phyloP scores from a whole-genome alignment of 192 early-diverging fungal genomes.

The Lunasporangiospora selenospora region DNA sequence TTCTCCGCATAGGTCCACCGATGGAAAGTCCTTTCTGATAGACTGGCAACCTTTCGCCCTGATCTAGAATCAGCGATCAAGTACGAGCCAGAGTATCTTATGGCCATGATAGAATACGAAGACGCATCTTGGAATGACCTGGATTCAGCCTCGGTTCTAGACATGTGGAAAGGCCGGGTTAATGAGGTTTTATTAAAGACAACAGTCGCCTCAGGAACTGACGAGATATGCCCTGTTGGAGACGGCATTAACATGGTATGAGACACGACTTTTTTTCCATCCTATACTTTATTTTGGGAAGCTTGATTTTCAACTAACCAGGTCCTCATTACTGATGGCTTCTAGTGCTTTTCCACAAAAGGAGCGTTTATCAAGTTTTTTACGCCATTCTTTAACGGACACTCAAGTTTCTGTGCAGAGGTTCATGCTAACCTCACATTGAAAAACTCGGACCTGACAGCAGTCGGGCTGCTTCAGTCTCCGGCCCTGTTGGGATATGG shows the following conservation, averaged over 20 bases:
- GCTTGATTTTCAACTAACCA: no score
- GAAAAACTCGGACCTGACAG: background rate
- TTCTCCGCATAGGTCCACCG: constrained; percentile 1
- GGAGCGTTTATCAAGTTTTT: constrained; percentile 45
- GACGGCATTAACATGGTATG: no score
- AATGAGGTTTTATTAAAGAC: background rate
- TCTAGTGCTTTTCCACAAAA: constrained; percentile 33
- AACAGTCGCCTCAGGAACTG: background rate
- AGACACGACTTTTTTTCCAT: no score
- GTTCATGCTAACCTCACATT: constrained; percentile 17
- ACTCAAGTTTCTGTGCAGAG: constrained; percentile 16
- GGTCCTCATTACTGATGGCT: background rate
- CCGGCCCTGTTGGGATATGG: constrained; percentile 39
- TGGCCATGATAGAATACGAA: background rate
- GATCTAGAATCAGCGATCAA: constrained; percentile 11
- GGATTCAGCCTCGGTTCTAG: constrained; percentile 2
- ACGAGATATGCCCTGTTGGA: no score
- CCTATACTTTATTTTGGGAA: no score
- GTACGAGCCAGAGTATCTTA: background rate
- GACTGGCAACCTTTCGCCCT: constrained; percentile 24
- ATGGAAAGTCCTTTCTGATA: constrained; percentile 23
- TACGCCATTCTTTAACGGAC: constrained; percentile 33
- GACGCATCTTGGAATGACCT: constrained; percentile 5
- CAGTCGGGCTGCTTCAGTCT: background rate
- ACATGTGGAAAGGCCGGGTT: constrained; percentile 5